Percentiles rank a stretch among this genome's conserved stretches.
phyloP scores from a whole-genome alignment of 164 flowering plant genomes.

The Nymphaea thermarum region DNA sequence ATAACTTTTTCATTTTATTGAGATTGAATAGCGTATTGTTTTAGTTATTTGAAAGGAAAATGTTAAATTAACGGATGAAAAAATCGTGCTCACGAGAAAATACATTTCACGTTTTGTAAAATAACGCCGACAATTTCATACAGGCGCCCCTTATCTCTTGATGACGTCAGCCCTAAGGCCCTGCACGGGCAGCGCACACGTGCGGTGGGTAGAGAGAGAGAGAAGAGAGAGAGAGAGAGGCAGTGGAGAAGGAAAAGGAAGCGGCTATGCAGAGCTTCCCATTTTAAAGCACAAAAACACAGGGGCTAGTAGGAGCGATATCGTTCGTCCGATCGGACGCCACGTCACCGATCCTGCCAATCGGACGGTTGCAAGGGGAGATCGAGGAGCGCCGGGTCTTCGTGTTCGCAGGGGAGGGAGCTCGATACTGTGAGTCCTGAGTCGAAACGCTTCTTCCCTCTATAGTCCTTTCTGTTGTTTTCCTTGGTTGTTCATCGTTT shows the following conservation, averaged over 20 bases:
- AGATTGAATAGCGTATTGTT: too few relatives aligned
- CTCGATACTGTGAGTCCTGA: conserved; percentile 26
- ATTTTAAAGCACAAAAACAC: neutral
- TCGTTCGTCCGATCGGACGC: conserved; percentile 20
- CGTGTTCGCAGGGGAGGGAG: conserved; percentile 28
- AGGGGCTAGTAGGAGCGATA: neutral
- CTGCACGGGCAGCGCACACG: neutral
- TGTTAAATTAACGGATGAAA: too few relatives aligned
- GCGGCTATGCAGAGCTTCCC: neutral
- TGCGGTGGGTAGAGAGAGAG: conserved; percentile 4
- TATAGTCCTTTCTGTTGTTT: conserved; percentile 13
- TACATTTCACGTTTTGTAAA: too few relatives aligned
- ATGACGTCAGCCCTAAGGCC: conserved; percentile 12
- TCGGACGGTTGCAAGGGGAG: neutral
- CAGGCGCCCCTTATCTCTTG: too few relatives aligned
- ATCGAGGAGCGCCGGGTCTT: neutral
- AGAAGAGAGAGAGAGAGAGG: neutral
- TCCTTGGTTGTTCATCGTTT: conserved; percentile 1
- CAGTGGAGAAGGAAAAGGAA: neutral
- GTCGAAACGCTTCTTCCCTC: conserved; percentile 9
- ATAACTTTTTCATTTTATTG: too few relatives aligned
- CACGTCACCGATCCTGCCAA: conserved; percentile 44
- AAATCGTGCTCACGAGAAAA: too few relatives aligned
- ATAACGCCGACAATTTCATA: too few relatives aligned
- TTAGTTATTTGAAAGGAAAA: too few relatives aligned